phyloP scores from a whole-genome alignment of 495 filamentous ascomycete genomes.

The Aspergillus sclerotioniger region DNA sequence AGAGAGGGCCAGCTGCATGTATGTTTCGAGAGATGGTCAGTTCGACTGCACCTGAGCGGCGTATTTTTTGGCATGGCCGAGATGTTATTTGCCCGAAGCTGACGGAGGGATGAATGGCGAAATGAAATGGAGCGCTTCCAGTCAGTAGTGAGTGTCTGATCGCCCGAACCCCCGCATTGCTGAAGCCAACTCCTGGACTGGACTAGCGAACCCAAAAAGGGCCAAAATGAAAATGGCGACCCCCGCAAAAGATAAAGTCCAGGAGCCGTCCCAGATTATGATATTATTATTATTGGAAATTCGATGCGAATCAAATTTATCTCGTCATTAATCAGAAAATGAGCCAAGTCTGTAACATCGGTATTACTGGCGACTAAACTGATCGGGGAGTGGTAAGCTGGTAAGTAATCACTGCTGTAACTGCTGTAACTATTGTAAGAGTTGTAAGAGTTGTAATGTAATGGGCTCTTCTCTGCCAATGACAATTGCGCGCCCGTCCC shows the following conservation, averaged over 20 bases:
- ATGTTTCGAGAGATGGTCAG: background rate
- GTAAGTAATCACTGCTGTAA: too few species aligned
- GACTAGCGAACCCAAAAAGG: conserved; percentile 10
- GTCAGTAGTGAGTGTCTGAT: too few species aligned
- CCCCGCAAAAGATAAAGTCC: conserved; percentile 1
- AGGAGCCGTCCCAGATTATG: background rate
- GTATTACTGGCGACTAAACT: too few species aligned
- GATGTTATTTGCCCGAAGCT: background rate
- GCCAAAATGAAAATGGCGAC: background rate
- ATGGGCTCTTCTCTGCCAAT: background rate
- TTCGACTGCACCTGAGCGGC: too few species aligned
- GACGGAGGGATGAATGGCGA: background rate
- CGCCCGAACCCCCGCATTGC: conserved; percentile 24
- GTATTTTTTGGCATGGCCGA: background rate
- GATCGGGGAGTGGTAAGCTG: too few species aligned
- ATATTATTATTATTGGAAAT: too few species aligned
- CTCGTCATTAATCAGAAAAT: background rate
- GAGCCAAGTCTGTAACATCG: too few species aligned
- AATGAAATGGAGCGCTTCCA: background rate
- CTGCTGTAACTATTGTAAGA: too few species aligned
- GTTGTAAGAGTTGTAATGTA: background rate
- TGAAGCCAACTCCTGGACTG: conserved; percentile 13
- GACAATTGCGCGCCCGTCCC: conserved; percentile 1
- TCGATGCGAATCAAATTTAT: background rate
- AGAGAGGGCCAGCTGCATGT: background rate